Evolutionary conservation across 805 yeast genomes (phyloP).

Genomic region (Metschnikowia aberdeeniae): DNA sequence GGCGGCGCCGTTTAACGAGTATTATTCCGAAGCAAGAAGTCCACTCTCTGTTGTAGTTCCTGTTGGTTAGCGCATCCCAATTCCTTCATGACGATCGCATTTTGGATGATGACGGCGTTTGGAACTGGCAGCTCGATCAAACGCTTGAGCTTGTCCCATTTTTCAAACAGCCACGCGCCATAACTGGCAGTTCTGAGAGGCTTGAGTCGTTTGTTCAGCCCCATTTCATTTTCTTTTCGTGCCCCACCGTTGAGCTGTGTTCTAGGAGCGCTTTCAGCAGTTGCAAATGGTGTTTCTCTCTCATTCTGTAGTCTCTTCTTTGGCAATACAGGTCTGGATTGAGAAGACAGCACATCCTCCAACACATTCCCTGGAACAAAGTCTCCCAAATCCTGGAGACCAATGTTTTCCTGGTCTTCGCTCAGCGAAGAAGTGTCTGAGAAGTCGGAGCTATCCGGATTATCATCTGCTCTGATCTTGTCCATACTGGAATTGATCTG

Average conservation of each 20-base stretch:
- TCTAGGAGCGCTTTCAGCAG: no score
- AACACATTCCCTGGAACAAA: conserved; percentile 1
- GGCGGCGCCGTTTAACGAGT: not conserved
- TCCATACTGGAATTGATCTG: conserved; percentile 23
- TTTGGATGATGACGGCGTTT: conserved; percentile 26
- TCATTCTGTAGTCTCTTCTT: not conserved
- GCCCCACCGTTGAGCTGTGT: conserved; percentile 5
- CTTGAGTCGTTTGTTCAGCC: conserved; percentile 16
- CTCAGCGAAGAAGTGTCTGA: not conserved
- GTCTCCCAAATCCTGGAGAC: conserved; percentile 1
- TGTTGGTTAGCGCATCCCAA: conserved; percentile 24
- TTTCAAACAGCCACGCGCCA: conserved; percentile 25
- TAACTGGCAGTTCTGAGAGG: conserved; percentile 3
- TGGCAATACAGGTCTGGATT: not conserved
- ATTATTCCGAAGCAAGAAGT: conserved; percentile 8
- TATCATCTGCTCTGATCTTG: conserved; percentile 2
- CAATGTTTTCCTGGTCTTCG: not conserved
- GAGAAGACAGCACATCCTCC: not conserved
- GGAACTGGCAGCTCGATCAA: conserved; percentile 28
- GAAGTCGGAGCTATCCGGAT: not conserved
- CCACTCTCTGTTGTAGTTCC: conserved; percentile 31
- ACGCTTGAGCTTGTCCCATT: conserved; percentile 31
- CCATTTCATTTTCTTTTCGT: conserved; percentile 13
- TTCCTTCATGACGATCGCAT: conserved; percentile 22
- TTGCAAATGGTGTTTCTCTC: not conserved